Evolutionary conservation across 108 stramenopile species (phyloP).

Genomic region (Stephanodiscus triporus): DNA sequence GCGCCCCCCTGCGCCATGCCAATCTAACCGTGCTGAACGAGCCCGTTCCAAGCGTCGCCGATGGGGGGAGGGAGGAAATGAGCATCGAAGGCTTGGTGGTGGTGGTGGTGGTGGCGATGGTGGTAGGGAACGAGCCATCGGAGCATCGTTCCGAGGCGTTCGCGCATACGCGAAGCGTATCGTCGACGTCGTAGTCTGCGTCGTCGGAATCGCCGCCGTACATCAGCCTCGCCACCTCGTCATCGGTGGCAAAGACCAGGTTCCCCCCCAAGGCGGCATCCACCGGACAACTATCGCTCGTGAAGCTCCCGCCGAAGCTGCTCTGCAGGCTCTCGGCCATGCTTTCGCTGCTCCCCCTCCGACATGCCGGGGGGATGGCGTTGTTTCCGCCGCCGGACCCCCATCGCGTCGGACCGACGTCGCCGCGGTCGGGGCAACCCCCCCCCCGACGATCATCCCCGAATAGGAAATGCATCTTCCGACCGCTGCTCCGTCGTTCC

Average conservation of each 20-base stretch:
- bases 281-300: not conserved
- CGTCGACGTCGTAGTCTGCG: too few species aligned
- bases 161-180: not conserved
- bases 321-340: not conserved
- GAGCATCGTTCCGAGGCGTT: not conserved
- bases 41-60: conserved; percentile 22
- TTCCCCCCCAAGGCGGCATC: conserved; percentile 8
- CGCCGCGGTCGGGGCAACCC: too few species aligned
- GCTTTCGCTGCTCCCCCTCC: not conserved
- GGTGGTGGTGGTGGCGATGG: not conserved
- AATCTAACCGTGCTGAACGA: conserved; percentile 27
- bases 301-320: not conserved
- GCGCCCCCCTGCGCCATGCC: conserved; percentile 19
- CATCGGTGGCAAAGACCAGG: conserved; percentile 41
- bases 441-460: too few species aligned
- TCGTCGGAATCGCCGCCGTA: conserved; percentile 25
- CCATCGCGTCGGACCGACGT: too few species aligned
- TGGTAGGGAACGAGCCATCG: not conserved
- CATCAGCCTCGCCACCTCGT: conserved; percentile 36
- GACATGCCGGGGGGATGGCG: too few species aligned
- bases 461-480: too few species aligned
- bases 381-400: too few species aligned
- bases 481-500: too few species aligned
- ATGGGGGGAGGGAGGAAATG: conserved; percentile 16
- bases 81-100: not conserved